Evolutionary conservation across 2,329 filamentous ascomycete species (phyloP).

Genomic region (Trichoderma pleuroti): DNA sequence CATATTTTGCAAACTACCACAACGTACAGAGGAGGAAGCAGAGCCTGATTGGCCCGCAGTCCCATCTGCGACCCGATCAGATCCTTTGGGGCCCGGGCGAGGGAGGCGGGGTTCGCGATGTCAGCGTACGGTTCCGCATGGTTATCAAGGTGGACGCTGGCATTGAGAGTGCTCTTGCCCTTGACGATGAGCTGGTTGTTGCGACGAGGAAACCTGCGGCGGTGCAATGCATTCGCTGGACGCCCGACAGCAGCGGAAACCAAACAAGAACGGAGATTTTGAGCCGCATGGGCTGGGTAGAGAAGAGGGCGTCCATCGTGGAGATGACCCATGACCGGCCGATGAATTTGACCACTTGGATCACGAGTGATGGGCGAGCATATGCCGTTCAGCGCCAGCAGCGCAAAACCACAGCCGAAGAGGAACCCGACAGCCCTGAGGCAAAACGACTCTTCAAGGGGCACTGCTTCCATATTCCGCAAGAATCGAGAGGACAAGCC

Average conservation of each 20-base stretch:
- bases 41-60: conserved; percentile 56
- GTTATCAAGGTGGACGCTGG: conserved; percentile 97
- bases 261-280: conserved; percentile 91
- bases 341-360: conserved; percentile 94
- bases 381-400: conserved; percentile 82
- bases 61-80: conserved; percentile 54
- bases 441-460: conserved; percentile 75
- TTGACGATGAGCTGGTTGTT: conserved; percentile 90
- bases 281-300: conserved; percentile 80
- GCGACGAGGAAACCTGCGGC: conserved; percentile 88
- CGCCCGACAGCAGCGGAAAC: conserved; percentile 72
- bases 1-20: conserved; percentile 67
- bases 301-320: conserved; percentile 69
- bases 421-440: conserved; percentile 44
- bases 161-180: conserved; percentile 78
- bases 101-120: conserved; percentile 75
- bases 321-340: conserved; percentile 93
- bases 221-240: conserved; percentile 96
- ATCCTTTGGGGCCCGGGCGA: conserved; percentile 76
- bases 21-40: conserved; percentile 61
- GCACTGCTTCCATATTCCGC: conserved; percentile 81
- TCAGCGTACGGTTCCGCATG: conserved; percentile 91
- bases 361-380: conserved; percentile 79
- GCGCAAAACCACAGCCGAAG: conserved; percentile 34
- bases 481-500: conserved; percentile 57